A percentile compares a stretch with the other conserved stretches of the same genome.
These are phyloP conservation scores for Remersonia thermophila DNA, from an alignment of 2,329 filamentous ascomycete genomes.

Conservation along the genomic window DNA sequence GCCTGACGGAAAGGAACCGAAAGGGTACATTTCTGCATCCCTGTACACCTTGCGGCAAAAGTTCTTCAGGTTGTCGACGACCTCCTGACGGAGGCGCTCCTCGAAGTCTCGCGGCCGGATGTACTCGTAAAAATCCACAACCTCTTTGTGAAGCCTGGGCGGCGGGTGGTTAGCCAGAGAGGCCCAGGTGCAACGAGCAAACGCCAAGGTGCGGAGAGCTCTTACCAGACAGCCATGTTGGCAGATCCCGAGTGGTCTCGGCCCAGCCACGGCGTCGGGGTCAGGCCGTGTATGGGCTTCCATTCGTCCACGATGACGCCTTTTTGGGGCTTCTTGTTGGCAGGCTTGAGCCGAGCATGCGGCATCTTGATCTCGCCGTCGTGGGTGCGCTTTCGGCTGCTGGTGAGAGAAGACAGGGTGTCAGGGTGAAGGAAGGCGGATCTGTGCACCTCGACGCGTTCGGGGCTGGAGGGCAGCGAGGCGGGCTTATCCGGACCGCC, in stretches of 20 bases:
- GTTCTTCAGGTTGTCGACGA: constrained; percentile 56
- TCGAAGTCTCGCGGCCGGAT: constrained; percentile 70
- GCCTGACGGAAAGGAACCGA: constrained; percentile 89
- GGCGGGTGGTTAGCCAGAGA: too few species aligned
- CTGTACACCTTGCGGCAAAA: constrained; percentile 46
- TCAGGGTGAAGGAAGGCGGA: too few species aligned
- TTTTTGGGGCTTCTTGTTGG: constrained; percentile 34
- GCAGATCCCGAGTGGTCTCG: constrained; percentile 41
- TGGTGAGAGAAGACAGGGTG: constrained; percentile 10
- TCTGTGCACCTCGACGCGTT: too few species aligned
- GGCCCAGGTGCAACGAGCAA: too few species aligned
- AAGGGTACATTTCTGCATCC: constrained; percentile 55
- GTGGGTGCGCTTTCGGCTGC: constrained; percentile 61
- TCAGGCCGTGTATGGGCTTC: constrained; percentile 30
- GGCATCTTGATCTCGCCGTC: constrained; percentile 54
- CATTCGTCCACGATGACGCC: constrained; percentile 42
- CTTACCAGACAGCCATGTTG: constrained; percentile 47
- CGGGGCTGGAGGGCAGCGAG: neutral
- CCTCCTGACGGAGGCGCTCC: constrained; percentile 55
- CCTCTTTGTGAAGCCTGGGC: constrained; percentile 71
- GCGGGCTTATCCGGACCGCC: constrained; percentile 11
- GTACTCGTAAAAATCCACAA: constrained; percentile 78
- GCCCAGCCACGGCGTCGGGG: constrained; percentile 51
- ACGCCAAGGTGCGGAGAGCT: too few species aligned
- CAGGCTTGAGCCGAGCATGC: constrained; percentile 40